A percentile compares a stretch with the other conserved stretches of the same genome.
Evolutionary conservation across 73 alveolate genomes (phyloP).

Genomic region (Halteria grandinella): DNA sequence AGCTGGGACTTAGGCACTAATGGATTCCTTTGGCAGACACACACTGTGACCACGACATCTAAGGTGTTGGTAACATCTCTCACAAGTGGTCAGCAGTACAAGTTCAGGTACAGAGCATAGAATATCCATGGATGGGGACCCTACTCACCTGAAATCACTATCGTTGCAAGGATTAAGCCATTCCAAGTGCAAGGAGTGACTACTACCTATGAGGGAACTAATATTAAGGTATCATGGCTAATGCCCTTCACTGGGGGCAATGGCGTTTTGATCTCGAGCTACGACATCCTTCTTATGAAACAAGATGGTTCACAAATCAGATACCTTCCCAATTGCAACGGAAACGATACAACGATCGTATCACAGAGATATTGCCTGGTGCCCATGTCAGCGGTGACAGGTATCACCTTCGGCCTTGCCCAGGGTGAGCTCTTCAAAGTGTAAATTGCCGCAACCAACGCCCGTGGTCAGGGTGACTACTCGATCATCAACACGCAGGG

Average conservation of each 20-base stretch:
- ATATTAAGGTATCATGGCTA: conserved; percentile 41
- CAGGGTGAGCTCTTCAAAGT: conserved; percentile 30
- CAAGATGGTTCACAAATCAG: conserved; percentile 14
- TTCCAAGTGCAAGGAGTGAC: not conserved
- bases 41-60: conserved; percentile 3
- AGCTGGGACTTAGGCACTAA: conserved; percentile 47
- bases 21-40: conserved; percentile 11
- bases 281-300: conserved; percentile 25
- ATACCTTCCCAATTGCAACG: conserved; percentile 36
- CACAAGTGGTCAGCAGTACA: conserved; percentile 23
- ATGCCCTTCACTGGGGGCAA: conserved; percentile 58
- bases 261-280: conserved; percentile 37
- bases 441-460: conserved; percentile 54
- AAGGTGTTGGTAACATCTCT: conserved; percentile 16
- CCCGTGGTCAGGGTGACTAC: conserved; percentile 33
- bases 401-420: not conserved
- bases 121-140: conserved; percentile 44
- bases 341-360: conserved; percentile 3
- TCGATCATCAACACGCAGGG: conserved; percentile 12
- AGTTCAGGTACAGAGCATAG: conserved; percentile 24
- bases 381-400: conserved; percentile 51
- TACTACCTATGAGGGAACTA: not conserved
- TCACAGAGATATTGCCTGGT: conserved; percentile 11
- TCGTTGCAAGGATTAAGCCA: conserved; percentile 34
- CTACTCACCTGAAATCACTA: conserved; percentile 27